phyloP scores from a whole-genome alignment of 176 grass and related monocot species.

The Elaeis guineensis region DNA sequence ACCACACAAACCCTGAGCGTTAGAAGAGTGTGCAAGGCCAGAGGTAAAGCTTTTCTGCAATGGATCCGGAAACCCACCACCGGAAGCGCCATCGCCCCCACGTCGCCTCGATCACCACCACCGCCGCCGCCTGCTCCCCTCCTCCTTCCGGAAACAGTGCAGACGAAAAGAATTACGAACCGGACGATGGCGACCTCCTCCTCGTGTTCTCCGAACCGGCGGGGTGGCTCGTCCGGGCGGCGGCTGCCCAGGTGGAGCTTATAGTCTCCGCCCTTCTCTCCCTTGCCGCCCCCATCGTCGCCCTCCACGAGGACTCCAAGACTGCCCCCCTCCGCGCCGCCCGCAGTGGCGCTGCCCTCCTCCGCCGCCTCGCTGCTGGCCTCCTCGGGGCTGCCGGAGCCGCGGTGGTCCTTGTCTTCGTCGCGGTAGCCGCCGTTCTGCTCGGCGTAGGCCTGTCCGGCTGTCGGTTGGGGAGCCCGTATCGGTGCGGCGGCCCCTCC shows the following conservation, averaged over 20 bases:
- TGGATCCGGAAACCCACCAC: no score
- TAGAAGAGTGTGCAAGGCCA: no score
- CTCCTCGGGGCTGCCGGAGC: slow-evolving; percentile 21
- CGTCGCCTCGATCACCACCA: no score
- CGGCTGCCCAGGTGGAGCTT: slow-evolving; percentile 16
- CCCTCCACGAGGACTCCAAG: slow-evolving; percentile 23
- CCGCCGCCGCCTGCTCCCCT: no score
- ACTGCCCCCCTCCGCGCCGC: slow-evolving; percentile 10
- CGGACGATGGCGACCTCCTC: not conserved
- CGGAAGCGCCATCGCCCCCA: no score
- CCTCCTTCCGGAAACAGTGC: no score
- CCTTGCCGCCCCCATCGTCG: slow-evolving; percentile 18
- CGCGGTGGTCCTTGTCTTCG: slow-evolving; percentile 9
- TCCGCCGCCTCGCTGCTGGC: slow-evolving; percentile 25
- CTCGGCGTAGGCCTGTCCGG: slow-evolving; percentile 23
- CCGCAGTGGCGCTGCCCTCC: slow-evolving; percentile 5
- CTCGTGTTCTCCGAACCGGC: slow-evolving; percentile 17
- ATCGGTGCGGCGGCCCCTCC: slow-evolving; percentile 7
- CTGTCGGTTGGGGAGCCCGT: slow-evolving; percentile 36
- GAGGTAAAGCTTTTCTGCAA: no score
- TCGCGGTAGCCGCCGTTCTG: slow-evolving; percentile 19
- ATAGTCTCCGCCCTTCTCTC: slow-evolving; percentile 20
- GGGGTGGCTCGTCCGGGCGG: slow-evolving; percentile 25
- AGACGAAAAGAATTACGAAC: no score
- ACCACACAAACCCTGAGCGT: no score